These are phyloP conservation scores for Myxozyma monticola DNA, from an alignment of 805 yeast species.

Conservation along the genomic window DNA sequence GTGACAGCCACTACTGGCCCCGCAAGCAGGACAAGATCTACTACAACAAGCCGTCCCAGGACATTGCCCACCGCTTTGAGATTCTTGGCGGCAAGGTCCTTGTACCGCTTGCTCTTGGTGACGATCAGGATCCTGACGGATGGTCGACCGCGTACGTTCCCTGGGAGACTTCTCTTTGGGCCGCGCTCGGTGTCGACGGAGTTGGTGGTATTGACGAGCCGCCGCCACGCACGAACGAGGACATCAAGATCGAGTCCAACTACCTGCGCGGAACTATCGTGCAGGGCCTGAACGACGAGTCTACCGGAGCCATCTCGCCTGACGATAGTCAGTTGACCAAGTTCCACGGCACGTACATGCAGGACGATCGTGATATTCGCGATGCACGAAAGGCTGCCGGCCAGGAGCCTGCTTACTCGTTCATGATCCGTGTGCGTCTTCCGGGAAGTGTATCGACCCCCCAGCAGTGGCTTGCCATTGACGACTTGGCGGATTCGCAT, in stretches of 20 bases:
- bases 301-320: slow-evolving; percentile 90
- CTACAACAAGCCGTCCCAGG: slow-evolving; percentile 87
- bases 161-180: slow-evolving; percentile 88
- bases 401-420: slow-evolving; percentile 91
- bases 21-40: slow-evolving; percentile 92
- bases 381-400: slow-evolving; percentile 92
- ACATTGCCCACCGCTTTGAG: slow-evolving; percentile 62
- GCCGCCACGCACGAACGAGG: slow-evolving; percentile 88
- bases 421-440: slow-evolving; percentile 92
- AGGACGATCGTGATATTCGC: slow-evolving; percentile 94
- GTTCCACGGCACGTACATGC: slow-evolving; percentile 98
- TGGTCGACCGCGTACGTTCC: slow-evolving; percentile 83
- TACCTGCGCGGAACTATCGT: slow-evolving; percentile 90
- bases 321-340: slow-evolving; percentile 91
- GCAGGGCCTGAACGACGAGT: slow-evolving; percentile 74
- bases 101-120: slow-evolving; percentile 82
- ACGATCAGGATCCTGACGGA: slow-evolving; percentile 97
- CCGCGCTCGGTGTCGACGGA: slow-evolving; percentile 80
- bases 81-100: slow-evolving; percentile 74
- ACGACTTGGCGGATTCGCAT: slow-evolving; percentile 70
- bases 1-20: slow-evolving; percentile 93
- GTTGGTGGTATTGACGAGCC: slow-evolving; percentile 84
- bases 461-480: slow-evolving; percentile 82
- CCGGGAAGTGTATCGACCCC: slow-evolving; percentile 93
- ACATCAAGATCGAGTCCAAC: slow-evolving; percentile 84